Evolutionary conservation across 2,329 filamentous ascomycete genomes (phyloP).

Genomic region (Pseudogymnoascus sp.): DNA sequence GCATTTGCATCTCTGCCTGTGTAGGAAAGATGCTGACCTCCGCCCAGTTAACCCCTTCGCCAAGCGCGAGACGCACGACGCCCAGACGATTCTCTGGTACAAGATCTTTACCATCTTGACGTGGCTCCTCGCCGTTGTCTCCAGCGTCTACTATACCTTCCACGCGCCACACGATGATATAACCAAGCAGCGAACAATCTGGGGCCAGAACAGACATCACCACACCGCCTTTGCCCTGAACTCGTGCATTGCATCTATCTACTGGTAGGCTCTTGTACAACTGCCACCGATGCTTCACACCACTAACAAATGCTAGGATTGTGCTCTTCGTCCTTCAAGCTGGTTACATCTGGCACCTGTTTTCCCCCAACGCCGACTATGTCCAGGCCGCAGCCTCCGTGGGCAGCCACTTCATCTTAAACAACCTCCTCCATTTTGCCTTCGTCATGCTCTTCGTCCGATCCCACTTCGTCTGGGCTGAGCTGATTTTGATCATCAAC

Average conservation of each 20-base stretch:
- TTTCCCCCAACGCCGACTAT: conserved; percentile 54
- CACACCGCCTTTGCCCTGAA: conserved; percentile 71
- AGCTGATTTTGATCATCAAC: conserved; percentile 70
- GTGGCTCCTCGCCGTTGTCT: conserved; percentile 66
- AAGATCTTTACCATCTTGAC: conserved; percentile 66
- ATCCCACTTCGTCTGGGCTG: conserved; percentile 65
- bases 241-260: conserved; percentile 56
- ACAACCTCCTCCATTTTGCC: conserved; percentile 75
- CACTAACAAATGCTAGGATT: conserved; percentile 42
- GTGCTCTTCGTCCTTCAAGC: conserved; percentile 68
- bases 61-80: conserved; percentile 58
- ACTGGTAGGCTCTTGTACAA: conserved; percentile 52
- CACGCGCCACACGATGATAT: conserved; percentile 56
- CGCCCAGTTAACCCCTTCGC: conserved; percentile 66
- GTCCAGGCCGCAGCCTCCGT: conserved; percentile 68
- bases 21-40: conserved; percentile 1
- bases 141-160: conserved; percentile 68
- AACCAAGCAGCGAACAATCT: conserved; percentile 57
- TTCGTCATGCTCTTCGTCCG: conserved; percentile 80
- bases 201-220: conserved; percentile 61
- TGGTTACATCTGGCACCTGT: conserved; percentile 70
- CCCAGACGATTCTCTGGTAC: conserved; percentile 59
- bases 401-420: conserved; percentile 75
- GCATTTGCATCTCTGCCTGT: not conserved
- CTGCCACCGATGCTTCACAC: not conserved